Base-by-base conservation (phyloP, 1,284 basidiomycete species). In the Ganoderma resinaceum region DNA sequence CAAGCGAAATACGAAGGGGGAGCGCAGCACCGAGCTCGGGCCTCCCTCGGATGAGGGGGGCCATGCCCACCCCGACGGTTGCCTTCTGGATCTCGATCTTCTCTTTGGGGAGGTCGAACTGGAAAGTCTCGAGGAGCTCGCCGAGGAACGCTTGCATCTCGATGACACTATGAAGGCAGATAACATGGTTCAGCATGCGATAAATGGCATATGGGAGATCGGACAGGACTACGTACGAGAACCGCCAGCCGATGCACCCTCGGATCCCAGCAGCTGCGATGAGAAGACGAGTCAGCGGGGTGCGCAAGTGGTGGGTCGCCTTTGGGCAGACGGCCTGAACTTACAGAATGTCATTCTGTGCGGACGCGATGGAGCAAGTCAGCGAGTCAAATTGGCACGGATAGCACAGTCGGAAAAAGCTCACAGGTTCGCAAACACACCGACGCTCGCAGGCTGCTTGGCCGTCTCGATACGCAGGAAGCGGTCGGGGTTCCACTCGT, bases 401-500 rank as follows among this genome's bases (percentile, higher is more conserved):
- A 40, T 12, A 16, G 55, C n/a, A 26, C 29, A 4, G 12, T 12
- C 9, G 14, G 2, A 2, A 26, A 12, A 12, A n/a, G 14, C 86
- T 74, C 70, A 89, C 87, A 89, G 74, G 75, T 87, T 87, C 11
- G 81, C 82, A 69, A 86, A 85, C 12, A 86, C 80, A 0, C 88
- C 86, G 4, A 87, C 75, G 12, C 74, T 73, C 0, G 82, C 78
- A 9, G 38, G 58, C 26, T 79, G 82, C 72, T 82, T 84, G n/a
- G 78, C 77, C n/a, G 74, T 72, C 12, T 74, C 74, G 35, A 78
- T 61, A 8, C 70, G 76, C 5, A 79, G 70, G 60, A 86, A 74
- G 82, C 87, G 89, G n/a, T 87, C 84, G 8, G 87, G 87, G 66
- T 87, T 83, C 76, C 83, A 89, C 26, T 74, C 71, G 62, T 87